phyloP scores from a whole-genome alignment of 2,329 filamentous ascomycete genomes.

The Exophiala dermatitidis region DNA sequence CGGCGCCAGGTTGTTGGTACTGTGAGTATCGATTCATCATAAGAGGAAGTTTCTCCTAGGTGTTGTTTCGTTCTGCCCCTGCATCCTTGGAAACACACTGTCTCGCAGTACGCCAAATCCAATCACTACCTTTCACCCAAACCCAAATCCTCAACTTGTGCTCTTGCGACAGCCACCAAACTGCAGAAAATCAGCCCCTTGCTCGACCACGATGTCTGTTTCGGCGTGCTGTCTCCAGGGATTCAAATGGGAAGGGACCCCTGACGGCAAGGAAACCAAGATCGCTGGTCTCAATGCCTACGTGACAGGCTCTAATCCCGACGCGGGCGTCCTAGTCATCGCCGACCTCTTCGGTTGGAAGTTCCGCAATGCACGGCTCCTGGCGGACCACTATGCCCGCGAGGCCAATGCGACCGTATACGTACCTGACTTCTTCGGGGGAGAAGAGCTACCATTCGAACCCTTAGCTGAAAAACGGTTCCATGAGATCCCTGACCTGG shows the following conservation, averaged over 20 bases:
- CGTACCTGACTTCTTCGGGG: conserved; percentile 37
- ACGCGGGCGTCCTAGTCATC: conserved; percentile 40
- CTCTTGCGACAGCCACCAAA: too few relatives aligned
- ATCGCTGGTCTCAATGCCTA: conserved; percentile 37
- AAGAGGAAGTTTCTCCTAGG: too few relatives aligned
- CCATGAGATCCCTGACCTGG: conserved; percentile 32
- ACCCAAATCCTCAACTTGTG: too few relatives aligned
- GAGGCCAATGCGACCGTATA: conserved; percentile 41
- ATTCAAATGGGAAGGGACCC: conserved; percentile 12
- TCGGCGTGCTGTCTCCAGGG: conserved; percentile 36
- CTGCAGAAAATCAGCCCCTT: neutral
- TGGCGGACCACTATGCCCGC: conserved; percentile 43
- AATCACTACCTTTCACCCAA: too few relatives aligned
- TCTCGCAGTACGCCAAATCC: too few relatives aligned
- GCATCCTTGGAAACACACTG: too few relatives aligned
- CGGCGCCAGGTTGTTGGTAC: too few relatives aligned
- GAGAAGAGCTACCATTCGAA: conserved; percentile 38
- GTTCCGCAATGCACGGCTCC: conserved; percentile 39
- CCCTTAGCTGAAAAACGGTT: conserved; percentile 33
- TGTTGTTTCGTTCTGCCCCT: too few relatives aligned
- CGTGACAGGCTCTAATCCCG: conserved; percentile 35
- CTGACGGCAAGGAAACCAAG: conserved; percentile 32
- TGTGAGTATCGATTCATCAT: too few relatives aligned
- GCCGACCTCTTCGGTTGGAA: conserved; percentile 44
- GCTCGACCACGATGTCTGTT: conserved; percentile 2